Evolutionary conservation across 2,329 filamentous ascomycete genomes (phyloP).

Genomic region (Xylogone sp.): DNA sequence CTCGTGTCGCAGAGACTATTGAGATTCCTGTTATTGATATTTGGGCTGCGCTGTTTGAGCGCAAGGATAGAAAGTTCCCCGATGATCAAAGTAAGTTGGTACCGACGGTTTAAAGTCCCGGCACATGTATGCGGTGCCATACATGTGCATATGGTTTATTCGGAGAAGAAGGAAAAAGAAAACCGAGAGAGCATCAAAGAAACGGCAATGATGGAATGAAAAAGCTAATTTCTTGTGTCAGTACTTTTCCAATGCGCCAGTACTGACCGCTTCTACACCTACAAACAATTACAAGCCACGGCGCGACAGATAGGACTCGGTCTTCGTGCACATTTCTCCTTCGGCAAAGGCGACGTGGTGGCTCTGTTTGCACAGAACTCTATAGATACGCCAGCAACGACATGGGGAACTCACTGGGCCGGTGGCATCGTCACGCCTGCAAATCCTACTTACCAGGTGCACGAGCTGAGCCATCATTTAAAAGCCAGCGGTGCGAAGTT

Average conservation of each 20-base stretch:
- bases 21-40: conserved; percentile 71
- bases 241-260: conserved; percentile 39
- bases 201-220: neutral
- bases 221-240: neutral
- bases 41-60: conserved; percentile 73
- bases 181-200: neutral
- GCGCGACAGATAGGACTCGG: conserved; percentile 73
- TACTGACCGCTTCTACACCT: conserved; percentile 64
- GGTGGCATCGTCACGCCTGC: conserved; percentile 77
- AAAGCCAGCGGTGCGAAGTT: conserved; percentile 71
- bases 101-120: neutral
- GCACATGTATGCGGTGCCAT: no score
- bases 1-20: conserved; percentile 29
- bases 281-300: conserved; percentile 57
- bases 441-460: conserved; percentile 79
- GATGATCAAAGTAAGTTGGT: conserved; percentile 62
- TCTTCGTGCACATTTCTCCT: conserved; percentile 66
- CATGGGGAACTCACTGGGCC: conserved; percentile 76
- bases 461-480: conserved; percentile 81
- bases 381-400: conserved; percentile 74
- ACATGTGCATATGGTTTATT: no score
- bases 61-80: conserved; percentile 56
- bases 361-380: conserved; percentile 78
- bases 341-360: conserved; percentile 77
- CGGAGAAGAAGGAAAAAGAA: conserved; percentile 10